These are phyloP conservation scores for Tricholoma sp. DNA, from an alignment of 768 basidiomycete species.

Conservation along the genomic window DNA sequence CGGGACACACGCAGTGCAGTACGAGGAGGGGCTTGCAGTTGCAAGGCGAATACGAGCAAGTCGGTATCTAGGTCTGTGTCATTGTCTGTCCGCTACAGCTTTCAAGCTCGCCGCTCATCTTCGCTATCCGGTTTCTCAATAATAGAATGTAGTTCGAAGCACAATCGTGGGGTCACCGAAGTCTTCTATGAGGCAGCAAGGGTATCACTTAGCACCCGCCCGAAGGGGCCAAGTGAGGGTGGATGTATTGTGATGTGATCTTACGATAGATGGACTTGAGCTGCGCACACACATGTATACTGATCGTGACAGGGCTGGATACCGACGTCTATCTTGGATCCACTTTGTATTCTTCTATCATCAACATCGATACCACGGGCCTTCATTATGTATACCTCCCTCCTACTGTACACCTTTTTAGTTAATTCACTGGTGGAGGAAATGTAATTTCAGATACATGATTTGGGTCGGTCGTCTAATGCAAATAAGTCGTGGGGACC, in stretches of 20 bases:
- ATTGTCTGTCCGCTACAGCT: background rate
- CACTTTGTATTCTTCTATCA: background rate
- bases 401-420: constrained; percentile 1
- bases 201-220: constrained; percentile 70
- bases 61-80: constrained; percentile 77
- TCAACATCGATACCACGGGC: constrained; percentile 14
- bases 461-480: too few relatives aligned
- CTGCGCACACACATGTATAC: background rate
- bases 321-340: background rate
- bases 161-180: constrained; percentile 90
- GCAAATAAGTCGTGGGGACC: too few relatives aligned
- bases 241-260: constrained; percentile 60
- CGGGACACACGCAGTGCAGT: constrained; percentile 72
- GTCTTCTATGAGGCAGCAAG: constrained; percentile 91
- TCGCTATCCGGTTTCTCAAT: background rate
- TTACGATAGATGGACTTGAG: background rate
- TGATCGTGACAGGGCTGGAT: background rate
- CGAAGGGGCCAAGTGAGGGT: constrained; percentile 55
- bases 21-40: constrained; percentile 87
- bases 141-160: constrained; percentile 96
- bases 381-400: constrained; percentile 16
- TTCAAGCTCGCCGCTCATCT: background rate
- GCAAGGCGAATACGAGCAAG: constrained; percentile 89
- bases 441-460: background rate
- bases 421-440: background rate